Conservation (phyloP, 805 yeast genomes). For the Wickerhamiella sorbophila region DNA sequence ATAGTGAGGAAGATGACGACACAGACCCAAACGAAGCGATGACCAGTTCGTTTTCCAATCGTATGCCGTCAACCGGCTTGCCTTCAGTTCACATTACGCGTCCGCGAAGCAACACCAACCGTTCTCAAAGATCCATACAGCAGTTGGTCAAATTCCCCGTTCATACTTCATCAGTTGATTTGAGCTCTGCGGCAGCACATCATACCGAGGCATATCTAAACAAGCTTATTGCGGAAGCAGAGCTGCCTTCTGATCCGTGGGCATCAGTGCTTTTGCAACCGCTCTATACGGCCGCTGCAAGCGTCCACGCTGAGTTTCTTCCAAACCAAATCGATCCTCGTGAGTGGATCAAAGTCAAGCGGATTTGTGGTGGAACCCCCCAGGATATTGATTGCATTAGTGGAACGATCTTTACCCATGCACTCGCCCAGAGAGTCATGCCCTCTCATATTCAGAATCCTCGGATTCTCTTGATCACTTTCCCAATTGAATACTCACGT, state of each 20-base stretch:
- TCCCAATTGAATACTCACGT: conserved; percentile 74
- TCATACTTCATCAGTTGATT: conserved; percentile 15
- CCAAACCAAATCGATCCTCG: conserved; percentile 68
- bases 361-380: conserved; percentile 62
- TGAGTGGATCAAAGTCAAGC: conserved; percentile 77
- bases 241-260: conserved; percentile 43
- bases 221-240: conserved; percentile 23
- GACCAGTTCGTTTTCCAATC: background rate
- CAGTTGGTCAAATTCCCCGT: conserved; percentile 1
- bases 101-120: conserved; percentile 1
- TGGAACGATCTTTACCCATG: conserved; percentile 77
- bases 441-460: conserved; percentile 49
- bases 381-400: conserved; percentile 47
- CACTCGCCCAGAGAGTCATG: conserved; percentile 71
- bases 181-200: conserved; percentile 22
- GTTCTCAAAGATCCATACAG: background rate
- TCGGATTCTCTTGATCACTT: conserved; percentile 64
- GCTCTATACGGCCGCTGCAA: conserved; percentile 40
- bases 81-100: background rate
- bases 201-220: conserved; percentile 21
- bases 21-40: background rate
- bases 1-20: background rate
- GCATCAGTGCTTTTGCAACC: conserved; percentile 34
- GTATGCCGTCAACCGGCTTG: background rate
- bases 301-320: conserved; percentile 43